phyloP scores from a whole-genome alignment of 495 filamentous ascomycete genomes.

The Amphirosellinia nigrospora region DNA sequence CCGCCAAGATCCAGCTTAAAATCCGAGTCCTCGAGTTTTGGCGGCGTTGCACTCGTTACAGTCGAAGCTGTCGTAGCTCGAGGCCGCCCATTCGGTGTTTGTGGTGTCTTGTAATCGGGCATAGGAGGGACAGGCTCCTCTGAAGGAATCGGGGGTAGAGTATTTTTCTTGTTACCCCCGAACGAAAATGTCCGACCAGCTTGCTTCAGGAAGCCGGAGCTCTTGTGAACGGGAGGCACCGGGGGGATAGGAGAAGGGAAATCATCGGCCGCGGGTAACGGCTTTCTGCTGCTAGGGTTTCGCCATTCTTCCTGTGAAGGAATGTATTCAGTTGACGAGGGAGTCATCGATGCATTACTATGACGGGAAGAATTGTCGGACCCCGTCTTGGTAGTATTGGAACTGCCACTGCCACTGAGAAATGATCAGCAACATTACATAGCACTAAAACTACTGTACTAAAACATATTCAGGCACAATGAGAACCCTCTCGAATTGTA shows the following conservation, averaged over 20 bases:
- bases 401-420: constrained; percentile 67
- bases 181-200: constrained; percentile 80
- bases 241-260: constrained; percentile 64
- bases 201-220: constrained; percentile 62
- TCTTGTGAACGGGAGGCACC: constrained; percentile 61
- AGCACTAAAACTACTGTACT: constrained; percentile 29
- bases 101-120: constrained; percentile 38
- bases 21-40: constrained; percentile 66
- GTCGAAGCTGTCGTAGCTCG: constrained; percentile 57
- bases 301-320: constrained; percentile 59
- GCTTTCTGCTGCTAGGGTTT: constrained; percentile 54
- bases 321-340: constrained; percentile 70
- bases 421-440: constrained; percentile 40
- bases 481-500: background rate
- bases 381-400: constrained; percentile 66
- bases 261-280: constrained; percentile 52
- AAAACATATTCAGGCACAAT: background rate
- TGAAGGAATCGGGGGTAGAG: constrained; percentile 50
- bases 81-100: constrained; percentile 43
- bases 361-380: constrained; percentile 73
- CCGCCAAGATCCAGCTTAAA: constrained; percentile 63
- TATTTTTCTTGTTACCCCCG: constrained; percentile 59
- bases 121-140: constrained; percentile 48
- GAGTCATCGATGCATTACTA: constrained; percentile 75
- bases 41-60: constrained; percentile 71